Evolutionary conservation across 495 filamentous ascomycete species (phyloP), one percentile per base, ranked within the genome.

Genomic region (Hypomontagnella monticulosa): DNA sequence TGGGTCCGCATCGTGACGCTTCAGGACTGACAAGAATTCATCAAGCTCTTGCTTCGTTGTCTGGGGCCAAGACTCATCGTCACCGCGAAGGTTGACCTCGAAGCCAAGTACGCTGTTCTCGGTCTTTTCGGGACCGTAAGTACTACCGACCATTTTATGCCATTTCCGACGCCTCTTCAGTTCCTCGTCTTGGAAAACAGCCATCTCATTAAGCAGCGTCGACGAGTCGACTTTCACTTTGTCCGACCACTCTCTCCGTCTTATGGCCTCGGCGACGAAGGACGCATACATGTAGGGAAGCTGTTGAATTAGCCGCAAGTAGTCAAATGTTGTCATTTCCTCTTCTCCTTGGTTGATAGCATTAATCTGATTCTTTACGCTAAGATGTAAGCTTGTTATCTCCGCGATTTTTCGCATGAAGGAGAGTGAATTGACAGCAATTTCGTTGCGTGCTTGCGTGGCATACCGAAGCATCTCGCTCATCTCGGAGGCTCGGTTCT

Each of bases 271-370:
- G 12, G 93, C 83, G 11, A 96, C 78, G 20, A 96, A 88, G 0
- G 91, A 92, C 1, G 95, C 94, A 73, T 99, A 99, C 20, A 93
- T 83, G 56, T 89, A 85, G 7, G 95, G 96, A 56, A 98, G 83
- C 48, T 91, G 86, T 30, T 91, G 88, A 9, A 97, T 87, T 18
- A 89, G 77, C 27, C 86, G 84, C 7, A 98, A 79, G 23, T 90
- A 80, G 41, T 96, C 88, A 73, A 97, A 94, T 0, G 88, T 85
- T 16, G 90, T 83, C 40, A 86, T 76, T 18, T 85, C 87, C 33
- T 91, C 87, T 32, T 85, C 84, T 19, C 85, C 84, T 12, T 93
- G 80, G 50, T 91, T 89, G 27, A 97, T 78, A 7, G 83, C 81
- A 43, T 84, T 83, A n/a, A 97, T 81, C 65, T 88, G 87, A 0